Conservation (phyloP, 352 stramenopile genomes). For the Elongisporangium anandrum region DNA sequence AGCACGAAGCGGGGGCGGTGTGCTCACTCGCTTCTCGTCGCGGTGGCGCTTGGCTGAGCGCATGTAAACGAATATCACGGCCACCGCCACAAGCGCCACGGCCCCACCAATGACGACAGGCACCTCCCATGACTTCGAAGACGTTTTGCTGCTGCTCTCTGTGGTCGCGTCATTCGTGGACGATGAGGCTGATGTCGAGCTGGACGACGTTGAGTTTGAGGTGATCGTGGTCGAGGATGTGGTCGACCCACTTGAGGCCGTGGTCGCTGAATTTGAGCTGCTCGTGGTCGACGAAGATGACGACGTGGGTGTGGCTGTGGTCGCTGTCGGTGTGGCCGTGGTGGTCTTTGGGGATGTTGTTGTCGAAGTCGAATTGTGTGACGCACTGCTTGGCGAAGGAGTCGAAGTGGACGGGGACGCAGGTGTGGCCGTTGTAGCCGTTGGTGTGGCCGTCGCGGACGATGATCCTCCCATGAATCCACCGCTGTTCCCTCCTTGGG, state of each 20-base stretch:
- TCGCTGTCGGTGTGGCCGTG: not conserved
- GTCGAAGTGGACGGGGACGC: not conserved
- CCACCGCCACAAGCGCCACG: constrained; percentile 33
- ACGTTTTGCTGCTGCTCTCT: constrained; percentile 12
- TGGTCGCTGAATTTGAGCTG: not conserved
- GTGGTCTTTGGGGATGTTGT: not conserved
- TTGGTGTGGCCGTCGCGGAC: not conserved
- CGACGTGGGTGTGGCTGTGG: not conserved
- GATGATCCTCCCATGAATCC: not conserved
- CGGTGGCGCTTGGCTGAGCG: constrained; percentile 23
- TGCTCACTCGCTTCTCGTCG: constrained; percentile 16
- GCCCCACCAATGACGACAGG: constrained; percentile 41
- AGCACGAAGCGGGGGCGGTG: not conserved
- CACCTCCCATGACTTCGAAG: constrained; percentile 26
- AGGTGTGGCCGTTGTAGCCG: not conserved
- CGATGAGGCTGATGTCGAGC: not conserved
- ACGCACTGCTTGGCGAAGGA: not conserved
- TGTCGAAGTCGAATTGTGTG: not conserved
- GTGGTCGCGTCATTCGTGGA: constrained; percentile 9
- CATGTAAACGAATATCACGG: constrained; percentile 50
- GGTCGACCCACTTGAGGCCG: not conserved
- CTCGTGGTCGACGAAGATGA: not conserved
- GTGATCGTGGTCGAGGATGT: constrained; percentile 7
- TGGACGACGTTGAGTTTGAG: constrained; percentile 7
- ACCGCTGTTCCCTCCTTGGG: not conserved